Conservation (phyloP, 352 stramenopile genomes). For the Globisporangium heterothallicum region DNA sequence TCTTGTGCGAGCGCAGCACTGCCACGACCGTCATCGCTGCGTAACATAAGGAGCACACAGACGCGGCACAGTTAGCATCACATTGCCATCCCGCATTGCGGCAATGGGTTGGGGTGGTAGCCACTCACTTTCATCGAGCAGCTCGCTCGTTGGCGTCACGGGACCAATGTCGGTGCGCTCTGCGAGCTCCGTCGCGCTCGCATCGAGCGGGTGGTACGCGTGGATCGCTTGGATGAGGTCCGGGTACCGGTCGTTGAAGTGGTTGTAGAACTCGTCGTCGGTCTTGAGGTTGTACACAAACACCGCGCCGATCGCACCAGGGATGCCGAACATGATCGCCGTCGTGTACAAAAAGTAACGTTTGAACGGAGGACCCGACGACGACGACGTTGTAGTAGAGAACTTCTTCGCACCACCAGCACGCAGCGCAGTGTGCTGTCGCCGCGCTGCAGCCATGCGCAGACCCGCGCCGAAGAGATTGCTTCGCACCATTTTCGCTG, state of each 20-base stretch:
- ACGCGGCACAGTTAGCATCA: slow-evolving; percentile 6
- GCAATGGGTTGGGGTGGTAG: too few species aligned
- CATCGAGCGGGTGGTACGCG: slow-evolving; percentile 56
- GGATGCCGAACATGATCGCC: slow-evolving; percentile 75
- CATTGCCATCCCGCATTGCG: background rate
- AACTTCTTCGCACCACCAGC: slow-evolving; percentile 2
- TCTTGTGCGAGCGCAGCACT: slow-evolving; percentile 47
- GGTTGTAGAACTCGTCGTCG: slow-evolving; percentile 79
- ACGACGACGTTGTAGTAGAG: slow-evolving; percentile 7
- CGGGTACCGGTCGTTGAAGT: slow-evolving; percentile 81
- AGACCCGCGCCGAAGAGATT: background rate
- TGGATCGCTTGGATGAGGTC: slow-evolving; percentile 67
- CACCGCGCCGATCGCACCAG: slow-evolving; percentile 41
- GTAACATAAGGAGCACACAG: too few species aligned
- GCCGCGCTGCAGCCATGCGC: slow-evolving; percentile 1
- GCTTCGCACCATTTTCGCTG: slow-evolving; percentile 3
- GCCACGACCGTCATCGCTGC: slow-evolving; percentile 55
- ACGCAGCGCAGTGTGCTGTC: slow-evolving; percentile 1
- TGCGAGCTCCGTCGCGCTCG: slow-evolving; percentile 31
- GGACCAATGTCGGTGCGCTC: slow-evolving; percentile 66
- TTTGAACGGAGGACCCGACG: slow-evolving; percentile 44
- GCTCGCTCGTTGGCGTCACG: slow-evolving; percentile 41
- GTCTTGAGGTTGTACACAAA: slow-evolving; percentile 84
- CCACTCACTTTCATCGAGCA: slow-evolving; percentile 63
- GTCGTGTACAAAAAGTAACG: slow-evolving; percentile 75